phyloP scores from a whole-genome alignment of 768 basidiomycete genomes.

The Lentinula raphanica region DNA sequence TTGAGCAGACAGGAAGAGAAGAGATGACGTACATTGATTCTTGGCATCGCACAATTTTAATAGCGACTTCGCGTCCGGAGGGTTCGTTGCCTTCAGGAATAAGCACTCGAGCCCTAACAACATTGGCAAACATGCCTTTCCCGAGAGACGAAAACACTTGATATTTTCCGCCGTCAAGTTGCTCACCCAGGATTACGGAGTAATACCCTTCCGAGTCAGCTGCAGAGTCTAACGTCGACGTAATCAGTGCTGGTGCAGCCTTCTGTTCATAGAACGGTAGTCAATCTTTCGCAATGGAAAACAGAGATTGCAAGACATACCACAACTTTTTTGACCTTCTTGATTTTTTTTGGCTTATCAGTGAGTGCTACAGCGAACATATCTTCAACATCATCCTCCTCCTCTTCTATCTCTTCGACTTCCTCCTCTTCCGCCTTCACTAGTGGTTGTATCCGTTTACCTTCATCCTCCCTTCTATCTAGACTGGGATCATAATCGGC shows the following conservation, averaged over 20 bases:
- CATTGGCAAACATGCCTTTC: conserved; percentile 98
- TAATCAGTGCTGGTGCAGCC: conserved; percentile 58
- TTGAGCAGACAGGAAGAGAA: conserved; percentile 1
- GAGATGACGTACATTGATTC: conserved; percentile 80
- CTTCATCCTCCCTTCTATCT: conserved; percentile 83
- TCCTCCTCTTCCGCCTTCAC: conserved; percentile 34
- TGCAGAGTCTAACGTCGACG: conserved; percentile 80
- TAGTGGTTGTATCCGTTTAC: conserved; percentile 51
- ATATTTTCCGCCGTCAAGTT: conserved; percentile 86
- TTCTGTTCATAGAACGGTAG: conserved; percentile 27
- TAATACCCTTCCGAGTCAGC: conserved; percentile 97
- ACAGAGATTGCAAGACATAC: conserved; percentile 30
- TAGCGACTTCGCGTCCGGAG: conserved; percentile 78
- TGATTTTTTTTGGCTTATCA: conserved; percentile 35
- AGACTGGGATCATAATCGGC: conserved; percentile 88
- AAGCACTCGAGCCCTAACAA: conserved; percentile 84
- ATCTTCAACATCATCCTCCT: conserved; percentile 87
- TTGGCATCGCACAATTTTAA: conserved; percentile 94
- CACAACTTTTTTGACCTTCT: conserved; percentile 49
- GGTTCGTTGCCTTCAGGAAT: conserved; percentile 50
- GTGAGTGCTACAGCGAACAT: conserved; percentile 76
- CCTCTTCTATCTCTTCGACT: conserved; percentile 59
- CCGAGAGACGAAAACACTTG: conserved; percentile 94
- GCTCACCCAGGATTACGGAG: conserved; percentile 88
- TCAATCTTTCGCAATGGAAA: not conserved